Base-by-base conservation (phyloP, 2,329 filamentous ascomycete species). In the Dactylellina haptotyla region DNA sequence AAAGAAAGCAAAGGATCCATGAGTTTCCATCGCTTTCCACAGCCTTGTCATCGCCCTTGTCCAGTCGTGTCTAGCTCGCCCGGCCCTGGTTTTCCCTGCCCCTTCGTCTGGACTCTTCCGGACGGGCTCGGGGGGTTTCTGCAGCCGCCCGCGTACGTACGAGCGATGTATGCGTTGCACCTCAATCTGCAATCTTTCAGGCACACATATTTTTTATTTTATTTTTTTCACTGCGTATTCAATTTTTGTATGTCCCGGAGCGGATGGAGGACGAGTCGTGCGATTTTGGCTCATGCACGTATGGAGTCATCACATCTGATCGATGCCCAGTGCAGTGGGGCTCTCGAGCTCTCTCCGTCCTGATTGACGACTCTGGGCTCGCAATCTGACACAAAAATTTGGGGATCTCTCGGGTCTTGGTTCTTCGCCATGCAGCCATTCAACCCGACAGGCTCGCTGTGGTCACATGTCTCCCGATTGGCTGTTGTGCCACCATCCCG, bases 21-120 rank as follows among this genome's bases (percentile, higher is more conserved):
- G 67, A 72, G 67, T 72, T 72, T 72, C 67, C 67, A 72, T 72
- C 59, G 59, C 59, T 65, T 72, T 72, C 67, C 67, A 72, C 41
- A 59, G 67, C 67, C 59, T 63, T 64, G 67, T 71, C 66, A 71
- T 67, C 63, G 63, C 63, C 53, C 53, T 43, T 41, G 63, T 50
- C 41, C 59, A 67, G 63, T 37, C 30, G 34, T 12, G 12, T 37
- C 10, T 18, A 16, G 37, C 37, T 9, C 37, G 32, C 20, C 46
- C 30, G 20, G n/a, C 23, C 28, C 26, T 34, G 9, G 18, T 28
- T n/a, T 34, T 53, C 48, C n/a, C 32, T 39, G 25, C 28, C 14
- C 9, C n/a, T n/a, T n/a, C n/a, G n/a, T n/a, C n/a, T n/a, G n/a
- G n/a, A n/a, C n/a, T n/a, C n/a, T n/a, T n/a, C n/a, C n/a, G n/a